A percentile compares a stretch with the other conserved stretches of the same genome.
phyloP scores from a whole-genome alignment of 345 rosid genomes.

The Turritis glabra region DNA sequence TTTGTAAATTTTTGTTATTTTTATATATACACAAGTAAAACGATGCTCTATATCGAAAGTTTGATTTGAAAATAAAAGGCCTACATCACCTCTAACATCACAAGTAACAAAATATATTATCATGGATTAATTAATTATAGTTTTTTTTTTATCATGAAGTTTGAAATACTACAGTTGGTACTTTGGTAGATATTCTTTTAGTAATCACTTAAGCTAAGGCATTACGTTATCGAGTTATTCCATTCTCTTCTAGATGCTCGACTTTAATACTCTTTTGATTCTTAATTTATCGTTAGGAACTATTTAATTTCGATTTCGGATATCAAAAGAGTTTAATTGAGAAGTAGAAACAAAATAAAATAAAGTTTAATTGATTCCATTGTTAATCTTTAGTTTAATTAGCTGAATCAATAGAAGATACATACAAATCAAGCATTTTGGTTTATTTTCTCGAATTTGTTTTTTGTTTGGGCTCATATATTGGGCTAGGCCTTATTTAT shows the following conservation, averaged over 20 bases:
- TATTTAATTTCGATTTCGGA: too few relatives aligned
- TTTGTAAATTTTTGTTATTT: neutral
- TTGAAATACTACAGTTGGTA: neutral
- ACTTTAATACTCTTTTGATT: too few relatives aligned
- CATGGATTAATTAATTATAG: neutral
- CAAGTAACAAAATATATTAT: slow-evolving; percentile 18
- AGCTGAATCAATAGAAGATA: too few relatives aligned
- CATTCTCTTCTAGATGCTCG: neutral
- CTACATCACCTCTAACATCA: slow-evolving; percentile 24
- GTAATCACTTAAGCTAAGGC: neutral
- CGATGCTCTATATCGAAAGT: neutral
- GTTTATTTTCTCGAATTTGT: neutral
- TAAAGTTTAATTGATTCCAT: neutral
- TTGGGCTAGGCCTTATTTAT: neutral
- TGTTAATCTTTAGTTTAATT: neutral
- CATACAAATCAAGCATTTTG: too few relatives aligned
- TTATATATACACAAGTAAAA: neutral
- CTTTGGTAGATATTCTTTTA: too few relatives aligned
- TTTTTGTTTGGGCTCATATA: neutral
- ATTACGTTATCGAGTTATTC: slow-evolving; percentile 17
- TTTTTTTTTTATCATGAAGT: neutral
- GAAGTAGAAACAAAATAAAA: too few relatives aligned
- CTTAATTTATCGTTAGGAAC: too few relatives aligned
- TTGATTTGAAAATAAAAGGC: neutral
- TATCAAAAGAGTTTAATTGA: too few relatives aligned